These are phyloP conservation scores for Penicillium palitans DNA, from an alignment of 2,329 filamentous ascomycete genomes.

Conservation along the genomic window DNA sequence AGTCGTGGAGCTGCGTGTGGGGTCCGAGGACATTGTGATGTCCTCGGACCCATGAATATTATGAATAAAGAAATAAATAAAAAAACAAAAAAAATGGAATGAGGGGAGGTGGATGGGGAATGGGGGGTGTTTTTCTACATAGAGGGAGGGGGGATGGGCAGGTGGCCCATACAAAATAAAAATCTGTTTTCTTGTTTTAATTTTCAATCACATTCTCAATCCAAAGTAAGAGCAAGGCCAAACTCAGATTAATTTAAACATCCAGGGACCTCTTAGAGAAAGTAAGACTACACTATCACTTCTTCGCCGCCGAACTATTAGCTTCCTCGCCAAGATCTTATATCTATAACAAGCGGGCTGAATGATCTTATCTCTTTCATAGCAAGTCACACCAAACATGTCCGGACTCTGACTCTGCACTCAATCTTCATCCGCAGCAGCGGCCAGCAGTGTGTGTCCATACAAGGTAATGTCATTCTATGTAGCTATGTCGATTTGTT, in stretches of 20 bases:
- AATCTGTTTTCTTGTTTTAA: slow-evolving; percentile 5
- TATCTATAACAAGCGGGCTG: background rate
- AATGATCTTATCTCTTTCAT: too few species aligned
- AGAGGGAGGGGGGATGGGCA: background rate
- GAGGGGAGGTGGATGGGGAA: background rate
- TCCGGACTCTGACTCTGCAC: background rate
- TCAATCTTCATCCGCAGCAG: background rate
- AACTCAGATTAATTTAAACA: background rate
- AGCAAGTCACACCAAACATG: too few species aligned
- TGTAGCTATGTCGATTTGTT: background rate
- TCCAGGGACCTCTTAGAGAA: background rate
- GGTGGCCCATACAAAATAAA: slow-evolving; percentile 6
- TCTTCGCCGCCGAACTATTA: background rate
- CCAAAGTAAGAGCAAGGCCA: background rate
- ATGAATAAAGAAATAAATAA: background rate
- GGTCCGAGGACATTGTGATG: slow-evolving; percentile 35
- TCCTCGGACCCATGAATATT: slow-evolving; percentile 20
- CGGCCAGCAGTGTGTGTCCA: background rate
- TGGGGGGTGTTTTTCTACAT: background rate
- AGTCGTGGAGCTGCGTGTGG: slow-evolving; percentile 44
- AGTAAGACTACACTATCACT: background rate
- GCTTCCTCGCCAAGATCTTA: background rate
- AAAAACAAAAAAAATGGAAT: background rate
- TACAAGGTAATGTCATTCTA: background rate
- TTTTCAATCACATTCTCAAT: background rate